Base-by-base conservation (phyloP, 768 basidiomycete species). In the Sporobolomyces pararoseus region DNA sequence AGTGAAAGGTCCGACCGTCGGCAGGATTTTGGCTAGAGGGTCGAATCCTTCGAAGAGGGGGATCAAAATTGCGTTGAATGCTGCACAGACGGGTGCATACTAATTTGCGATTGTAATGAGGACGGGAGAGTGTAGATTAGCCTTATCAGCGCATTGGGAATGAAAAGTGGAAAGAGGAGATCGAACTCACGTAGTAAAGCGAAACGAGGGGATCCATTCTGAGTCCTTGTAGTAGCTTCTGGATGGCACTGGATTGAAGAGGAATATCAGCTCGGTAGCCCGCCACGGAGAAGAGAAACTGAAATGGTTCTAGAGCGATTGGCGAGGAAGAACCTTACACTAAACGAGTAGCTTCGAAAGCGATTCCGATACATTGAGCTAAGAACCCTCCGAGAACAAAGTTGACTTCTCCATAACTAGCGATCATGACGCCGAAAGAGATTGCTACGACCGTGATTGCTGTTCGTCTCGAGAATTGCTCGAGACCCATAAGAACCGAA, bases 131-230 rank as follows among this genome's bases (percentile, higher is more conserved):
- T n/a, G n/a, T n/a, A n/a, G n/a, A n/a, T n/a, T n/a, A n/a, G n/a
- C n/a, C n/a, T n/a, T n/a, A n/a, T n/a, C n/a, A n/a, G n/a, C n/a
- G n/a, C n/a, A 44, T 29, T 13, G 46, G 35, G 53, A 13, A 55
- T 14, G 53, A 35, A n/a, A 50, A 7, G 31, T 2, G 10, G 61
- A 21, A 6, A 6, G 31, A 14, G 29, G 17, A 29, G 61, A 73
- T 14, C 31, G 79, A 37, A 46, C 58, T 3, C 42, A 60, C 59
- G 82, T 94, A 97, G 82, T 97, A 90, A 55, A 98, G 80, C 12
- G 93, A 96, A 29, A 92, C 91, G 14, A 97, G 85, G 0, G 95
- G 95, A 78, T 97, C 92, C 95, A 98, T 97, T 81, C 96, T 95
- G 77, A 96, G 82, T 42, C 93, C 92, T 78, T 97, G 93, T 0